Evolutionary conservation across 2,329 filamentous ascomycete species (phyloP).

Genomic region (Fusarium chlamydosporum): DNA sequence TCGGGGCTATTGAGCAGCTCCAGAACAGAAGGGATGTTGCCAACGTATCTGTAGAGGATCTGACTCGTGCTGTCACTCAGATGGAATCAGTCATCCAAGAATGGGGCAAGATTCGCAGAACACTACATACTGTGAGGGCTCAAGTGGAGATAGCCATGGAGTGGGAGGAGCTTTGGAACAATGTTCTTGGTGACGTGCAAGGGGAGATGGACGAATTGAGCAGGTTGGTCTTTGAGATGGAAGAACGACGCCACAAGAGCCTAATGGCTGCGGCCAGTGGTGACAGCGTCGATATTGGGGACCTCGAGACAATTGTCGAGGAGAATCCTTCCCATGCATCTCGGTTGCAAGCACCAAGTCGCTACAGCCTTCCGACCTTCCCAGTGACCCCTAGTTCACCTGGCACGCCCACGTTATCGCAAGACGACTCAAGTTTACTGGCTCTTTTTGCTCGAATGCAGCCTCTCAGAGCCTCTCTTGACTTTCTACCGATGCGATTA

Average conservation of each 20-base stretch:
- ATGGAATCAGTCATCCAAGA: slow-evolving; percentile 90
- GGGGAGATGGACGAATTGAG: slow-evolving; percentile 85
- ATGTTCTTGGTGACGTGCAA: slow-evolving; percentile 91
- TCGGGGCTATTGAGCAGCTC: slow-evolving; percentile 92
- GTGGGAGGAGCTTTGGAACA: slow-evolving; percentile 98
- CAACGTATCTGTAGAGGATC: slow-evolving; percentile 76
- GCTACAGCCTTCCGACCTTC: slow-evolving; percentile 77
- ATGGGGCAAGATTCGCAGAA: slow-evolving; percentile 85
- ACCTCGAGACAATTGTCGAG: slow-evolving; percentile 93
- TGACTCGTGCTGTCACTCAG: slow-evolving; percentile 82
- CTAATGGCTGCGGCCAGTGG: slow-evolving; percentile 73
- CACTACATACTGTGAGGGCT: slow-evolving; percentile 83
- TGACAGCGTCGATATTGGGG: slow-evolving; percentile 82
- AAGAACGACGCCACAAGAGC: slow-evolving; percentile 90
- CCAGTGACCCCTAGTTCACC: slow-evolving; percentile 74
- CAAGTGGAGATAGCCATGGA: slow-evolving; percentile 99
- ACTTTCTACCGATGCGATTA: slow-evolving; percentile 95
- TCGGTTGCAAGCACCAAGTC: slow-evolving; percentile 70
- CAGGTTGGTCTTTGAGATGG: slow-evolving; percentile 94
- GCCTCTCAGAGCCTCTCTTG: slow-evolving; percentile 89
- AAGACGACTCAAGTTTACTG: slow-evolving; percentile 89
- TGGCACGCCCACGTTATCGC: slow-evolving; percentile 67
- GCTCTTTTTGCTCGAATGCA: slow-evolving; percentile 96
- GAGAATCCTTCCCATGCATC: slow-evolving; percentile 75
- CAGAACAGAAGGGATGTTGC: slow-evolving; percentile 83